A percentile compares a stretch with the other conserved stretches of the same genome.
Evolutionary conservation across 306 rosid species (phyloP).

Genomic region (Delonix regia): DNA sequence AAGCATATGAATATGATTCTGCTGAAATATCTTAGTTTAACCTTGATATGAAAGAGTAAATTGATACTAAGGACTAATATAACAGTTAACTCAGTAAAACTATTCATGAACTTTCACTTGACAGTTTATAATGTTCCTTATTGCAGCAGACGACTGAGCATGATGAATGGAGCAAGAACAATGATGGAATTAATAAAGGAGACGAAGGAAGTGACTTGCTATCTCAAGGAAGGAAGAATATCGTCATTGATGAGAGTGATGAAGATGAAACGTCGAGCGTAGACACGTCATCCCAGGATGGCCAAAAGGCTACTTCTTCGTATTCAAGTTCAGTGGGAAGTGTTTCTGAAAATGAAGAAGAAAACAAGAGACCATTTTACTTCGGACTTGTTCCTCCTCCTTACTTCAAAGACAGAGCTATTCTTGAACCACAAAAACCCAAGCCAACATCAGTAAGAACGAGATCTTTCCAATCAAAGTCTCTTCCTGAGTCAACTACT

Average conservation of each 20-base stretch:
- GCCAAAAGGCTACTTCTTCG: constrained; percentile 37
- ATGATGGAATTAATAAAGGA: constrained; percentile 26
- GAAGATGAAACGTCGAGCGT: constrained; percentile 53
- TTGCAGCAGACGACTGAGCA: constrained; percentile 43
- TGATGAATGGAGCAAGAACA: constrained; percentile 30
- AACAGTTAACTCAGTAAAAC: too few species aligned
- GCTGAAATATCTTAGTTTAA: too few species aligned
- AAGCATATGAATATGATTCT: too few species aligned
- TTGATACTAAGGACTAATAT: too few species aligned
- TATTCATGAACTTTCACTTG: too few species aligned
- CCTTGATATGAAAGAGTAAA: too few species aligned
- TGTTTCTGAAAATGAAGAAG: constrained; percentile 56
- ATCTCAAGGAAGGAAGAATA: constrained; percentile 36
- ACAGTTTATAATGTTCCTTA: neutral
- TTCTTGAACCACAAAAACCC: too few species aligned
- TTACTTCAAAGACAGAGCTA: constrained; percentile 55
- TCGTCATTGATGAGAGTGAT: constrained; percentile 38
- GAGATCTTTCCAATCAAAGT: constrained; percentile 40
- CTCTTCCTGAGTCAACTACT: constrained; percentile 43
- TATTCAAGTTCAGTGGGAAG: constrained; percentile 54
- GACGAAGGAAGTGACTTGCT: constrained; percentile 15
- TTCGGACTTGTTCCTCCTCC: constrained; percentile 61
- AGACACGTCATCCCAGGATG: constrained; percentile 50
- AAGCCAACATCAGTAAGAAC: constrained; percentile 55
- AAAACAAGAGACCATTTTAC: constrained; percentile 47